Conservation (phyloP, 2,329 filamentous ascomycete species). For the Penicillium rolfsii region DNA sequence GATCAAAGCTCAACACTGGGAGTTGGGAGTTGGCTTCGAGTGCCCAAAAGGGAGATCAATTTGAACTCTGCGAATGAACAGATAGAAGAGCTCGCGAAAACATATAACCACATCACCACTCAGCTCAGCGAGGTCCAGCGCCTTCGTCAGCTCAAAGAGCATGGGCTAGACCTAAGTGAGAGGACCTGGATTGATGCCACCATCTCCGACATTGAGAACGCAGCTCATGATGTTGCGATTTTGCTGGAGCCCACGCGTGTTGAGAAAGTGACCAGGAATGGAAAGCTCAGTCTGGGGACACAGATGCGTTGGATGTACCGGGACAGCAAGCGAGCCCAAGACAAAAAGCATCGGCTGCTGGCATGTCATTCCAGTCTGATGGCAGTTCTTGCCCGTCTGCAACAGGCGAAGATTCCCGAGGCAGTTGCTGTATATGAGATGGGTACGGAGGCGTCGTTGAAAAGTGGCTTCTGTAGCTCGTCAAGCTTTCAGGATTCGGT, state of each 20-base stretch:
- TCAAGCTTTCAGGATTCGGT: background rate
- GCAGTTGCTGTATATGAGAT: conserved; percentile 7
- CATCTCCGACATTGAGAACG: conserved; percentile 38
- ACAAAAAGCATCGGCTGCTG: conserved; percentile 20
- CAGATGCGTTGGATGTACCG: conserved; percentile 25
- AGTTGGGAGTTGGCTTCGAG: background rate
- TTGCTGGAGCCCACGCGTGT: conserved; percentile 27
- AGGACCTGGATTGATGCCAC: conserved; percentile 24
- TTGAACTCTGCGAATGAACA: conserved; percentile 17
- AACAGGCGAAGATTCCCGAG: conserved; percentile 13
- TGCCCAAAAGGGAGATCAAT: background rate
- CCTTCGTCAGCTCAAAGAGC: conserved; percentile 17
- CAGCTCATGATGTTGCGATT: conserved; percentile 34
- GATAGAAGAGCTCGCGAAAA: conserved; percentile 20
- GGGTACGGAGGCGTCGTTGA: conserved; percentile 5
- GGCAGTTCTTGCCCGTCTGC: conserved; percentile 20
- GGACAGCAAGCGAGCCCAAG: conserved; percentile 17
- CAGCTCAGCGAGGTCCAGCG: conserved; percentile 27
- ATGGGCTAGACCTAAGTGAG: conserved; percentile 14
- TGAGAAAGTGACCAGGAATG: conserved; percentile 20
- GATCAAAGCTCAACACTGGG: background rate
- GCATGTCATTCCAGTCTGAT: conserved; percentile 23
- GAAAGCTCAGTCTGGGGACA: conserved; percentile 19
- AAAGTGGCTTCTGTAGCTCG: background rate
- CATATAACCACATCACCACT: conserved; percentile 18